These are phyloP conservation scores for Simplicillium sp. DNA, from an alignment of 2,329 filamentous ascomycete genomes.

Conservation along the genomic window DNA sequence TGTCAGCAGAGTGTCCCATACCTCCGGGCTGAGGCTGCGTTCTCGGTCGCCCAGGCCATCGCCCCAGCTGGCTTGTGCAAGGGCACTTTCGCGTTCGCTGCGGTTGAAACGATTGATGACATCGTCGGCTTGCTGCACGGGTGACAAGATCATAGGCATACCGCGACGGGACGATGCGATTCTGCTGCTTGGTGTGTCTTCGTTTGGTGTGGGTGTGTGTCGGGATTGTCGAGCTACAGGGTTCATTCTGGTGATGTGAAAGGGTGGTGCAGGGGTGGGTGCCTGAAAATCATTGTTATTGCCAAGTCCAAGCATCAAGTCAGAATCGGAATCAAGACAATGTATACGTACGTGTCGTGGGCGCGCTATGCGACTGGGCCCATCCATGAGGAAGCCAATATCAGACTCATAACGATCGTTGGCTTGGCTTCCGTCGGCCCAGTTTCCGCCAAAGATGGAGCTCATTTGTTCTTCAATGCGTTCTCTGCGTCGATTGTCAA, in stretches of 20 bases:
- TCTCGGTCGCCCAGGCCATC: constrained; percentile 80
- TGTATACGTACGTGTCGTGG: constrained; percentile 13
- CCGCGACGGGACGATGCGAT: too few species aligned
- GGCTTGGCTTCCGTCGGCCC: constrained; percentile 4
- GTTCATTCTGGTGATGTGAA: too few species aligned
- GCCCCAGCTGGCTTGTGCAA: constrained; percentile 17
- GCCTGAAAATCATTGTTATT: too few species aligned
- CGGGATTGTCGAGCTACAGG: too few species aligned
- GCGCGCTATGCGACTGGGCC: not conserved
- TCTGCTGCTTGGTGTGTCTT: too few species aligned
- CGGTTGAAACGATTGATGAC: not conserved
- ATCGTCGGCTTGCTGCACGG: constrained; percentile 1
- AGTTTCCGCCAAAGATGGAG: constrained; percentile 12
- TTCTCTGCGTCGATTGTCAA: constrained; percentile 14
- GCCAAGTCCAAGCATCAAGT: constrained; percentile 53
- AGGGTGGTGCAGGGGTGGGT: too few species aligned
- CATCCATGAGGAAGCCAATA: constrained; percentile 10
- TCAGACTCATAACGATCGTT: constrained; percentile 8
- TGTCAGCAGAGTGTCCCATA: constrained; percentile 73
- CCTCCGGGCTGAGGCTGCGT: constrained; percentile 69
- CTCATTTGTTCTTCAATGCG: constrained; percentile 17
- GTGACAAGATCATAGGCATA: not conserved
- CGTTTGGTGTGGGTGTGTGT: too few species aligned
- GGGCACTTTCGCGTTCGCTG: not conserved
- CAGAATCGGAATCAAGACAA: too few species aligned